Evolutionary conservation across 169 alveolate species (phyloP).

Genomic region (Amoebophrya sp.): DNA sequence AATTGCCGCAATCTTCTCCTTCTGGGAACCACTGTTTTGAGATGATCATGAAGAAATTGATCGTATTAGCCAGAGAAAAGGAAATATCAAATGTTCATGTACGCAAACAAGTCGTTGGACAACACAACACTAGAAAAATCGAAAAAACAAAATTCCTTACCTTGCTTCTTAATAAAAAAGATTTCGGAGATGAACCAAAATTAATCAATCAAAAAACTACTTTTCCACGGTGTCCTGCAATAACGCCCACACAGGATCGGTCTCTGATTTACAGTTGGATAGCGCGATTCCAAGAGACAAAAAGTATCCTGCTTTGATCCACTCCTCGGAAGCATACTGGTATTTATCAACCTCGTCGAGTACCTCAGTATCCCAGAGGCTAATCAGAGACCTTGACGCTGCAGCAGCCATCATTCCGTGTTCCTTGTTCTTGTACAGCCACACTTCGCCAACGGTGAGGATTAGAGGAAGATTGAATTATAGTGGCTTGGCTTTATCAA

Average conservation of each 20-base stretch:
- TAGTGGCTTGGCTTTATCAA: no score
- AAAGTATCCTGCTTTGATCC: slow-evolving; percentile 82
- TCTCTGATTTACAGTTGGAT: background rate
- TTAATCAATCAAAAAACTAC: background rate
- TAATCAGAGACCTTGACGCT: slow-evolving; percentile 79
- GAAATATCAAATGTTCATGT: background rate
- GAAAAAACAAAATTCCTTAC: no score
- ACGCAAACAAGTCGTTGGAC: background rate
- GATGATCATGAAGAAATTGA: background rate
- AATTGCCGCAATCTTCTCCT: slow-evolving; percentile 3
- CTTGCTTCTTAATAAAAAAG: no score
- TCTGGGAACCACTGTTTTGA: background rate
- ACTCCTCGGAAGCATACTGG: slow-evolving; percentile 82
- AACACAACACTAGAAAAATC: no score
- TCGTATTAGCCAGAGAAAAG: background rate
- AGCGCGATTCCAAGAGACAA: background rate
- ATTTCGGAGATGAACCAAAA: no score
- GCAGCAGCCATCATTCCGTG: slow-evolving; percentile 89
- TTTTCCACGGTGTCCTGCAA: background rate
- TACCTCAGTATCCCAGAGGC: slow-evolving; percentile 96
- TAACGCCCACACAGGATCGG: background rate
- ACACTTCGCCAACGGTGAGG: slow-evolving; percentile 60
- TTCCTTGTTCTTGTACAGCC: slow-evolving; percentile 93
- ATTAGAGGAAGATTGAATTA: background rate
- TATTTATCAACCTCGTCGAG: slow-evolving; percentile 76